Conservation (phyloP, 176 grass and related monocot species). For the Bromus sterilis region DNA sequence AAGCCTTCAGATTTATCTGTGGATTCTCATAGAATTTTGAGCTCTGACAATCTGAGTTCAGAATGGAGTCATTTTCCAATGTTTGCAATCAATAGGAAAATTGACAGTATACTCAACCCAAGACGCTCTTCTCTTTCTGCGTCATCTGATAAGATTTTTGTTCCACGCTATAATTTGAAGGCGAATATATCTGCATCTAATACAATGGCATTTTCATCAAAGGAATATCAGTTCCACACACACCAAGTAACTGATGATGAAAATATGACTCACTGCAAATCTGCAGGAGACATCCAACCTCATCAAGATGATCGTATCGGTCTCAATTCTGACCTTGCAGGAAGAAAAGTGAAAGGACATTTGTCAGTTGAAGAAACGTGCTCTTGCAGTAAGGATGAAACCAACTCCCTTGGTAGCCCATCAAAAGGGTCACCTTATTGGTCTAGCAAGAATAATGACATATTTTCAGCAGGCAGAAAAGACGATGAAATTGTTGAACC, state of each 20-base stretch:
- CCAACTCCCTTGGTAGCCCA: constrained; percentile 9
- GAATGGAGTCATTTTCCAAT: constrained; percentile 58
- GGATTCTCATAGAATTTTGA: constrained; percentile 23
- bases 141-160: constrained; percentile 34
- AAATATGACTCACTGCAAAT: constrained; percentile 19
- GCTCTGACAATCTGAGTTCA: constrained; percentile 29
- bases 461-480: constrained; percentile 18
- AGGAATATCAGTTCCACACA: constrained; percentile 23
- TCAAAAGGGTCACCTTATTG: constrained; percentile 10
- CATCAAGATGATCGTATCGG: constrained; percentile 17
- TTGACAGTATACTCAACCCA: constrained; percentile 56
- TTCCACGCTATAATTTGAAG: constrained; percentile 26
- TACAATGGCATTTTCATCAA: constrained; percentile 38
- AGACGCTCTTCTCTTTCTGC: constrained; percentile 15
- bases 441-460: background rate
- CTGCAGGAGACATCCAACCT: constrained; percentile 16
- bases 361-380: constrained; percentile 32
- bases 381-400: constrained; percentile 44
- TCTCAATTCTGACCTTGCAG: constrained; percentile 28
- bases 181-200: constrained; percentile 29
- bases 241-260: constrained; percentile 32
- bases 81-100: constrained; percentile 67
- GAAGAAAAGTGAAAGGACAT: constrained; percentile 25
- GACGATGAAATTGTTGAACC: constrained; percentile 15
- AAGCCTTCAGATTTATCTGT: constrained; percentile 34